These are phyloP conservation scores for Letharia lupina DNA, from an alignment of 495 filamentous ascomycete genomes.

Conservation along the genomic window DNA sequence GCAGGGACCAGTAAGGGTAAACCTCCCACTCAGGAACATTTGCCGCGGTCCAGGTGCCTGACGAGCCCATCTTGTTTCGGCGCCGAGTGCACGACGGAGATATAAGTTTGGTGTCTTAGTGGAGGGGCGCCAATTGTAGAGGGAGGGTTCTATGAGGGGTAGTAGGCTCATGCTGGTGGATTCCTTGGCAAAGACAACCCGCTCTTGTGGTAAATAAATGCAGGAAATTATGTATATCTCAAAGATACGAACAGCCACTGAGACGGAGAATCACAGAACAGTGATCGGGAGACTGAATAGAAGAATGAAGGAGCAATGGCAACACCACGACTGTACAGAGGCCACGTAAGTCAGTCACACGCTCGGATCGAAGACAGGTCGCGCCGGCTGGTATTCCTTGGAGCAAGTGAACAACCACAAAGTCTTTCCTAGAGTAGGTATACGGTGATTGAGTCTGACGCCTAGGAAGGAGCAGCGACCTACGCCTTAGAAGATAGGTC, in stretches of 20 bases:
- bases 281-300: too few species aligned
- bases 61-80: conserved; percentile 1
- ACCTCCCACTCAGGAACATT: conserved; percentile 8
- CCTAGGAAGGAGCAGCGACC: too few species aligned
- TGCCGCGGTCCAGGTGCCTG: not conserved
- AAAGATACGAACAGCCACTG: not conserved
- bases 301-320: too few species aligned
- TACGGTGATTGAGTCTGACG: too few species aligned
- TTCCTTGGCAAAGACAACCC: not conserved
- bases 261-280: not conserved
- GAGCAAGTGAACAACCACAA: too few species aligned
- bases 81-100: conserved; percentile 5
- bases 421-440: too few species aligned
- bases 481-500: too few species aligned
- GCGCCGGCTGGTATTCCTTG: too few species aligned
- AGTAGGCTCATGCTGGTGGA: not conserved
- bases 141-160: not conserved
- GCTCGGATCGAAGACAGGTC: too few species aligned
- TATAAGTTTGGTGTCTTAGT: not conserved
- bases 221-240: not conserved
- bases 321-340: too few species aligned
- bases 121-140: not conserved
- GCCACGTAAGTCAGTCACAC: too few species aligned
- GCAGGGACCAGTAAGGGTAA: not conserved
- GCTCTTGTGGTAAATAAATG: not conserved